These are phyloP conservation scores for Zoysia japonica DNA, from an alignment of 176 grass and related monocot species.

Conservation along the genomic window DNA sequence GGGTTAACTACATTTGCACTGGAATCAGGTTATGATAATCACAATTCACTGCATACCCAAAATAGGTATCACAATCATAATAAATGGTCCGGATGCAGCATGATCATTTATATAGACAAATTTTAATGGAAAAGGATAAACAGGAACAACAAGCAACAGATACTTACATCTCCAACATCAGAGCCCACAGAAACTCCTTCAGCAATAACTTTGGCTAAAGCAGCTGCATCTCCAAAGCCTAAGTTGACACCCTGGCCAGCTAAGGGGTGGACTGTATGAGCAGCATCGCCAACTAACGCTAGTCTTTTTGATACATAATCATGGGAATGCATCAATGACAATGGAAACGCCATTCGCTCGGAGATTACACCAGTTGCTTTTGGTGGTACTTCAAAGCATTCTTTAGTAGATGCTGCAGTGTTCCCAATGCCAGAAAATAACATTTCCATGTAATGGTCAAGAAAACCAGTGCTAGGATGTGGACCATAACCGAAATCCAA, in stretches of 20 bases:
- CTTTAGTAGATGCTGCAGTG: constrained; percentile 62
- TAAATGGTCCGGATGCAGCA: constrained; percentile 12
- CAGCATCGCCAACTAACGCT: constrained; percentile 84
- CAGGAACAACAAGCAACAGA: not conserved
- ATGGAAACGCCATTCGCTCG: constrained; percentile 81
- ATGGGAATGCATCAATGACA: constrained; percentile 78
- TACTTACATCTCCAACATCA: constrained; percentile 71
- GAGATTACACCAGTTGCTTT: constrained; percentile 61
- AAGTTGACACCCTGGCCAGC: constrained; percentile 96
- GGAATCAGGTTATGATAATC: not conserved
- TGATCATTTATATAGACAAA: not conserved
- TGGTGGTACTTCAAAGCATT: constrained; percentile 84
- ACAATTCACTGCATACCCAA: not conserved
- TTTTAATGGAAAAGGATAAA: not conserved
- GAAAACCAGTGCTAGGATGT: constrained; percentile 51
- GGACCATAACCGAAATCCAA: constrained; percentile 81
- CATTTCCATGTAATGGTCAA: constrained; percentile 63
- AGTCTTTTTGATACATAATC: constrained; percentile 69
- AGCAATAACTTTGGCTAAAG: constrained; percentile 71
- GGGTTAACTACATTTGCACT: not conserved
- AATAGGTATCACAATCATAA: not conserved
- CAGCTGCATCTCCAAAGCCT: constrained; percentile 79
- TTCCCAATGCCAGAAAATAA: constrained; percentile 56
- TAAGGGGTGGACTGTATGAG: constrained; percentile 87
- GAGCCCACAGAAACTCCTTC: constrained; percentile 68